A percentile compares a stretch with the other conserved stretches of the same genome.
Conservation (phyloP, 2,329 filamentous ascomycete species). For the Curvularia sp. region DNA sequence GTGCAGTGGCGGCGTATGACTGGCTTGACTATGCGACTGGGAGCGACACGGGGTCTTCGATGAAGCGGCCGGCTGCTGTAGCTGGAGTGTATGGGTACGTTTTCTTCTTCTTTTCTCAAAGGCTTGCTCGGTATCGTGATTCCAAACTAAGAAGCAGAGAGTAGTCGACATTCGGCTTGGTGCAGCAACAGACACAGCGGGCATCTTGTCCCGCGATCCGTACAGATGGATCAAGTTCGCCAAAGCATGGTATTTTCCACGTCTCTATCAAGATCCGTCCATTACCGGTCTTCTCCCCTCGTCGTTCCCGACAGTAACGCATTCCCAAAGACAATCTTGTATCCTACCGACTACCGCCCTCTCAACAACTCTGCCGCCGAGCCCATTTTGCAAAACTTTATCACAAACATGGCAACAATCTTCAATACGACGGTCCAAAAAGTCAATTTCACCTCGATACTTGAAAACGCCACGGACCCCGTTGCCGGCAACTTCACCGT, state of each 20-base stretch:
- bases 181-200: slow-evolving; percentile 36
- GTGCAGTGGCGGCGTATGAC: slow-evolving; percentile 52
- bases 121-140: background rate
- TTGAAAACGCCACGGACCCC: slow-evolving; percentile 36
- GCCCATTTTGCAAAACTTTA: slow-evolving; percentile 49
- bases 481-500: slow-evolving; percentile 43
- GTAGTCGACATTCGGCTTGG: slow-evolving; percentile 31
- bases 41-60: slow-evolving; percentile 57
- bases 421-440: slow-evolving; percentile 51
- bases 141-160: background rate
- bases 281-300: slow-evolving; percentile 51
- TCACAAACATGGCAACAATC: slow-evolving; percentile 45
- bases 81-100: slow-evolving; percentile 54
- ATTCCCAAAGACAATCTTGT: slow-evolving; percentile 52
- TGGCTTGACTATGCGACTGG: slow-evolving; percentile 58
- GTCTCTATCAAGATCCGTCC: slow-evolving; percentile 44
- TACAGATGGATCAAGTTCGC: slow-evolving; percentile 50
- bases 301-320: slow-evolving; percentile 43
- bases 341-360: slow-evolving; percentile 53
- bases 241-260: slow-evolving; percentile 51
- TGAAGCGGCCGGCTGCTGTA: slow-evolving; percentile 56
- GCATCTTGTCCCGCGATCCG: slow-evolving; percentile 37
- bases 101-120: background rate
- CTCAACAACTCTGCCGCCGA: slow-evolving; percentile 52
- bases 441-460: slow-evolving; percentile 49